Evolutionary conservation across 1,139 yeast genomes (phyloP).

Genomic region (Pichia kudriavzevii): DNA sequence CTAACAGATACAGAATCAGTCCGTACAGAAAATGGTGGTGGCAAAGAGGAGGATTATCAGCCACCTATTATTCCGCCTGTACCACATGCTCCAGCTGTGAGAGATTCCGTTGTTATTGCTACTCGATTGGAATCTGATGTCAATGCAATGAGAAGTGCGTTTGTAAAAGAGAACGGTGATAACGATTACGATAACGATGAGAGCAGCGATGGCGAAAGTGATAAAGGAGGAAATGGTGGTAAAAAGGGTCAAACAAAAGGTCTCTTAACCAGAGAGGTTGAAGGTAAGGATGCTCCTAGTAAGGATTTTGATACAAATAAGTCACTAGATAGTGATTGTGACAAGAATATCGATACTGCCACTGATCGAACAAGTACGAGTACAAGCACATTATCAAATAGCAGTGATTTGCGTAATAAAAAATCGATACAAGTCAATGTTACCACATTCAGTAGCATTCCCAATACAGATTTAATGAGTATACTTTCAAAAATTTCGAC

Average conservation of each 20-base stretch:
- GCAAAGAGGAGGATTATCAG: slow-evolving; percentile 14
- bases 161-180: slow-evolving; percentile 14
- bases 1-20: slow-evolving; percentile 9
- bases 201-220: neutral
- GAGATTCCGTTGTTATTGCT: slow-evolving; percentile 3
- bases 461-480: slow-evolving; percentile 7
- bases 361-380: neutral
- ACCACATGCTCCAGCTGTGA: slow-evolving; percentile 1
- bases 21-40: slow-evolving; percentile 5
- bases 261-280: no score
- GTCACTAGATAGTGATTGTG: no score
- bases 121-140: slow-evolving; percentile 6
- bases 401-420: no score
- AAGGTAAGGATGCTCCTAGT: no score
- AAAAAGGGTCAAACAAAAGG: no score
- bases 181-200: slow-evolving; percentile 3
- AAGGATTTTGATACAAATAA: neutral
- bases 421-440: neutral
- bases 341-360: neutral
- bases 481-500: slow-evolving; percentile 5
- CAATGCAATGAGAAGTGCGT: slow-evolving; percentile 14
- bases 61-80: slow-evolving; percentile 2
- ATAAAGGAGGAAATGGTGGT: neutral
- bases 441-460: slow-evolving; percentile 4
- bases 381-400: no score